Evolutionary conservation across 1,284 basidiomycete species (phyloP).

Genomic region (Neonothopanus nambi): DNA sequence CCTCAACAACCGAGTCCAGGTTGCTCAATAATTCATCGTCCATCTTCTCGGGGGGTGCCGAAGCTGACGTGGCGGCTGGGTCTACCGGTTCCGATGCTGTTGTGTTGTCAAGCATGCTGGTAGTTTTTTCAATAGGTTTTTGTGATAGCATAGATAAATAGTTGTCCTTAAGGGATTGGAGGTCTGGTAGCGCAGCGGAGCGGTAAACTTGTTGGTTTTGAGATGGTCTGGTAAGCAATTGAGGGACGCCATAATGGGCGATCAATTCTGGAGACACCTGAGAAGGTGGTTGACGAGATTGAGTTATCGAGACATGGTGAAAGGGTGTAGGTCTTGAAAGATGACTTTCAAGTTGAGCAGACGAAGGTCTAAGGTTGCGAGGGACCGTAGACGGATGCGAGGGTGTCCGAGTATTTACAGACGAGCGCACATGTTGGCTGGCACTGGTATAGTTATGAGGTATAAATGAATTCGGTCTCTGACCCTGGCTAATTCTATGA

Average conservation of each 20-base stretch:
- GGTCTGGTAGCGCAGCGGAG: background rate
- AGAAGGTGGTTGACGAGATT: conserved; percentile 8
- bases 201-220: conserved; percentile 27
- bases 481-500: conserved; percentile 9
- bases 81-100: conserved; percentile 9
- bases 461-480: conserved; percentile 24
- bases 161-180: conserved; percentile 17
- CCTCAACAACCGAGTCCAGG: conserved; percentile 13
- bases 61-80: conserved; percentile 8
- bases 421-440: conserved; percentile 49
- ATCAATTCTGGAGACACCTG: conserved; percentile 34
- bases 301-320: conserved; percentile 42
- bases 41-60: background rate
- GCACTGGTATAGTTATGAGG: conserved; percentile 26
- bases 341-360: conserved; percentile 36
- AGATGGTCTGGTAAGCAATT: conserved; percentile 64
- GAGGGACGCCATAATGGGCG: conserved; percentile 74
- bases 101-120: conserved; percentile 21
- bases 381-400: conserved; percentile 35
- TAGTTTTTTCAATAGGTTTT: conserved; percentile 32
- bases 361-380: conserved; percentile 33
- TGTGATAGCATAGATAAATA: conserved; percentile 44
- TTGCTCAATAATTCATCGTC: conserved; percentile 1
- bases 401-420: conserved; percentile 42
- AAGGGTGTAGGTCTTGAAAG: conserved; percentile 37